These are phyloP conservation scores for Scleromitrula shiraiana DNA, from an alignment of 2,329 filamentous ascomycete species.

Conservation along the genomic window DNA sequence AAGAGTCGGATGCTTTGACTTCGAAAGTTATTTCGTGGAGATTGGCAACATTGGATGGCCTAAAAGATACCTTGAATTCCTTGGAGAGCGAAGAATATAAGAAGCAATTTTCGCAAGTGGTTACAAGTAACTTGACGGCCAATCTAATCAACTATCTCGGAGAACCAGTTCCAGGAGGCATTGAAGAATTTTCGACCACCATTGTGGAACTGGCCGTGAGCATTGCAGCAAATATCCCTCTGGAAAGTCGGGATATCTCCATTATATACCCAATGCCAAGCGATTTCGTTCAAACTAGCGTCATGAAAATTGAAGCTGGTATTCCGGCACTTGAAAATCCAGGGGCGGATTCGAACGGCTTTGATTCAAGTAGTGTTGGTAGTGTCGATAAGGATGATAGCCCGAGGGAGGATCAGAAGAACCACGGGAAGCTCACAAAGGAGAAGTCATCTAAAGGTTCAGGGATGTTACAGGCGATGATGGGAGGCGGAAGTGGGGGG, in stretches of 20 bases:
- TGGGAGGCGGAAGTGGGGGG: conserved; percentile 15
- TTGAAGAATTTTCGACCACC: conserved; percentile 85
- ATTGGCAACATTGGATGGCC: conserved; percentile 86
- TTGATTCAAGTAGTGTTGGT: conserved; percentile 24
- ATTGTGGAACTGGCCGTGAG: conserved; percentile 87
- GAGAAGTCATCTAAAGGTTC: conserved; percentile 23
- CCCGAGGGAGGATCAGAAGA: conserved; percentile 24
- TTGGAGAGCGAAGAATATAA: conserved; percentile 59
- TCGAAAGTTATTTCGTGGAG: conserved; percentile 89
- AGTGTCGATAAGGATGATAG: conserved; percentile 28
- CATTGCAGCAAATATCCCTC: conserved; percentile 76
- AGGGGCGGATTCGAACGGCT: conserved; percentile 21
- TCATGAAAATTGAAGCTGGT: conserved; percentile 76
- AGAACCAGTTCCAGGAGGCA: conserved; percentile 67
- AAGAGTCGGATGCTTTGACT: conserved; percentile 82
- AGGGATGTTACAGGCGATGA: conserved; percentile 33
- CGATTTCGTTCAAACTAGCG: conserved; percentile 55
- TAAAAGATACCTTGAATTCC: conserved; percentile 61
- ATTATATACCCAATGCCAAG: conserved; percentile 81
- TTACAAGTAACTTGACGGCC: conserved; percentile 60
- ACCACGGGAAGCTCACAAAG: conserved; percentile 23
- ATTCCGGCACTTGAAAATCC: conserved; percentile 51
- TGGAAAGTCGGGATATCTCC: conserved; percentile 85
- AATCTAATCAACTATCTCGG: conserved; percentile 66
- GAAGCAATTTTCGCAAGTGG: conserved; percentile 58